Conservation (phyloP, 495 filamentous ascomycete genomes). For the Hyaloscypha variabilis region DNA sequence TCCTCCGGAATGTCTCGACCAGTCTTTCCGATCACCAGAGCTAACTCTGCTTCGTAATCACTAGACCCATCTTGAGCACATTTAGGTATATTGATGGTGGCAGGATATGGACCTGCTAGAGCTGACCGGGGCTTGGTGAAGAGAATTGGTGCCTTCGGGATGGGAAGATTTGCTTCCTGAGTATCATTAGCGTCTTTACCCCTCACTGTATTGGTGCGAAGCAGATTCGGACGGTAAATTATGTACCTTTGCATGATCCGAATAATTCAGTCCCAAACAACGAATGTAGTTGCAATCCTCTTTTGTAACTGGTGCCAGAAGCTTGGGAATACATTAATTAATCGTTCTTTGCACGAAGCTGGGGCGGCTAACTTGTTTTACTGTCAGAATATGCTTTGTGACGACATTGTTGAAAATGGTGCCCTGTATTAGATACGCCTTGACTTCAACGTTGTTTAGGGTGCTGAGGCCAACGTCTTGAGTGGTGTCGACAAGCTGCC, state of each 20-base stretch:
- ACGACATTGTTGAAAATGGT: background rate
- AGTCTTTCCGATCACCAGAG: slow-evolving; percentile 42
- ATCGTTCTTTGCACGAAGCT: background rate
- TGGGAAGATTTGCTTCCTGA: slow-evolving; percentile 37
- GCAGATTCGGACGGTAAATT: no score
- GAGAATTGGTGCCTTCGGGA: slow-evolving; percentile 44
- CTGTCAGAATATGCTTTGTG: background rate
- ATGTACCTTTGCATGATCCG: no score
- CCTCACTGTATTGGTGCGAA: no score
- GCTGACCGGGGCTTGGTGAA: slow-evolving; percentile 51
- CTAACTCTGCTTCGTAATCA: slow-evolving; percentile 52
- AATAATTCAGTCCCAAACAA: slow-evolving; percentile 47
- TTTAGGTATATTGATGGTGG: slow-evolving; percentile 45
- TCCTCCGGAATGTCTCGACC: slow-evolving; percentile 47
- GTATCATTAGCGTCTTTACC: slow-evolving; percentile 45
- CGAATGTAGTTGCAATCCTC: slow-evolving; percentile 40
- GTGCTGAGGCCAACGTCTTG: background rate
- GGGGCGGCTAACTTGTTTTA: background rate
- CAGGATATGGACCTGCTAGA: slow-evolving; percentile 46
- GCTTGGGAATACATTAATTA: background rate
- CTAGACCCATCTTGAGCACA: slow-evolving; percentile 47
- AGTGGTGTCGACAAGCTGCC: background rate
- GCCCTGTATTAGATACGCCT: background rate
- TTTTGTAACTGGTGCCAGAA: background rate
- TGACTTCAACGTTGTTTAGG: background rate